Conservation (phyloP, 2,329 filamentous ascomycete genomes). For the Beauveria asiatica region DNA sequence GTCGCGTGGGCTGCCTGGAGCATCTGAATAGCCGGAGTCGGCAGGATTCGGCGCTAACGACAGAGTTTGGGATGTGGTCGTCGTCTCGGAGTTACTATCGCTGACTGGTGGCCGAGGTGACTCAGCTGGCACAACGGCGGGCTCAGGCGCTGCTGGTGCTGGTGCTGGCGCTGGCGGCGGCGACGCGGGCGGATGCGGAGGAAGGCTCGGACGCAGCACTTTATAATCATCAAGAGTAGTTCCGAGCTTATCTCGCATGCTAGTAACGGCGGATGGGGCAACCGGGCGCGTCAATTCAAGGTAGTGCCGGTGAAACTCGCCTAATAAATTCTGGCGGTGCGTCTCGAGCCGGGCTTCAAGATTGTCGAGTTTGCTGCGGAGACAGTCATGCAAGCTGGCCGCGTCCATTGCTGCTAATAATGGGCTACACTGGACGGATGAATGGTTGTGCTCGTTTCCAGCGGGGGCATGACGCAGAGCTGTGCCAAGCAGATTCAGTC, state of each 20-base stretch:
- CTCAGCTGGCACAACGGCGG: conserved; percentile 20
- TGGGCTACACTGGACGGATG: conserved; percentile 3
- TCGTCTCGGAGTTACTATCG: conserved; percentile 18
- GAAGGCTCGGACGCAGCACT: conserved; percentile 26
- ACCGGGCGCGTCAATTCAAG: conserved; percentile 40
- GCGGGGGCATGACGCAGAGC: conserved; percentile 30
- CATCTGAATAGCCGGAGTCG: conserved; percentile 21
- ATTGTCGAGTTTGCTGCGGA: conserved; percentile 45
- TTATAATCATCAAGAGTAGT: conserved; percentile 34
- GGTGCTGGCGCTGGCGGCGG: background rate
- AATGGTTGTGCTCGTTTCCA: conserved; percentile 14
- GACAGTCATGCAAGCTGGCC: conserved; percentile 39
- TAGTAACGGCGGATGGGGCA: conserved; percentile 36
- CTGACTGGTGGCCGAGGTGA: conserved; percentile 23
- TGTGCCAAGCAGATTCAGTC: conserved; percentile 7
- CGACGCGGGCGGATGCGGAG: conserved; percentile 10
- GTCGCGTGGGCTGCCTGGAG: conserved; percentile 39
- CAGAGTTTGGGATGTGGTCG: conserved; percentile 22
- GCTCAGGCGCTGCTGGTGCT: background rate
- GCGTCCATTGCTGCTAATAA: conserved; percentile 24
- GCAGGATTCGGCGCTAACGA: conserved; percentile 18
- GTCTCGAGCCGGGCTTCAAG: conserved; percentile 49
- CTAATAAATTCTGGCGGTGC: conserved; percentile 48
- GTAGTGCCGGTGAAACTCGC: conserved; percentile 48
- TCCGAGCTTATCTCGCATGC: conserved; percentile 38